Conservation (phyloP, 768 basidiomycete species). For the Porpolomopsis calyptriformis region DNA sequence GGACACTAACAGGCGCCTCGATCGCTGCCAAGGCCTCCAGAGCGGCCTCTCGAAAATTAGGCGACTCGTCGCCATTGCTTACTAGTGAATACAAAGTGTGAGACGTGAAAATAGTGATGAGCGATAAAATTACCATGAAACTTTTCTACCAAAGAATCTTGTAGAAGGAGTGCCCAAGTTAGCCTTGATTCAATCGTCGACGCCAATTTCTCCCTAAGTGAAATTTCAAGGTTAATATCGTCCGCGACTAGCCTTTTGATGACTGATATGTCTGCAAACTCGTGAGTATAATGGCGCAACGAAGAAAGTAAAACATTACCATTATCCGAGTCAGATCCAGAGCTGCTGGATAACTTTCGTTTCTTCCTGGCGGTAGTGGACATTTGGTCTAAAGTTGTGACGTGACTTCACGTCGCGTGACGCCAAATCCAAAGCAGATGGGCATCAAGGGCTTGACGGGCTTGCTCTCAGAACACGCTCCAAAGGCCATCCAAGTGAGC, state of each 20-base stretch:
- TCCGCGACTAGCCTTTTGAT: conserved; percentile 3
- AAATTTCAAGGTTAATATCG: conserved; percentile 40
- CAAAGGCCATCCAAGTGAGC: conserved; percentile 49
- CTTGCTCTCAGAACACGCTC: conserved; percentile 83
- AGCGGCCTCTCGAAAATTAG: conserved; percentile 28
- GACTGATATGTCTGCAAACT: background rate
- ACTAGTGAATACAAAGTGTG: background rate
- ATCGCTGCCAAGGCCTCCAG: conserved; percentile 30
- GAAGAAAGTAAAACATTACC: background rate
- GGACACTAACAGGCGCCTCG: conserved; percentile 29
- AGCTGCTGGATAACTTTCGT: conserved; percentile 4
- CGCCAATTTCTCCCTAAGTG: conserved; percentile 30
- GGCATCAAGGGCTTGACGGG: conserved; percentile 95
- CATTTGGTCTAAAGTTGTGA: background rate
- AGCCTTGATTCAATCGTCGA: conserved; percentile 35
- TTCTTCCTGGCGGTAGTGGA: conserved; percentile 5
- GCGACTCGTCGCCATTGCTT: conserved; percentile 12
- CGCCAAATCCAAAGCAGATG: conserved; percentile 32
- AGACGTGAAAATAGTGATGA: conserved; percentile 8
- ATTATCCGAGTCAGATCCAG: conserved; percentile 9
- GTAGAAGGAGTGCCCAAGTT: conserved; percentile 36
- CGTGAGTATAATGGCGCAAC: background rate
- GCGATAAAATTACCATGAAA: conserved; percentile 2
- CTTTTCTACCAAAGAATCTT: conserved; percentile 28
- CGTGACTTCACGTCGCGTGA: background rate